Percentiles rank a stretch among this genome's conserved stretches.
phyloP scores from a whole-genome alignment of 371 early-diverging fungal genomes.

The Mortierella sp. region DNA sequence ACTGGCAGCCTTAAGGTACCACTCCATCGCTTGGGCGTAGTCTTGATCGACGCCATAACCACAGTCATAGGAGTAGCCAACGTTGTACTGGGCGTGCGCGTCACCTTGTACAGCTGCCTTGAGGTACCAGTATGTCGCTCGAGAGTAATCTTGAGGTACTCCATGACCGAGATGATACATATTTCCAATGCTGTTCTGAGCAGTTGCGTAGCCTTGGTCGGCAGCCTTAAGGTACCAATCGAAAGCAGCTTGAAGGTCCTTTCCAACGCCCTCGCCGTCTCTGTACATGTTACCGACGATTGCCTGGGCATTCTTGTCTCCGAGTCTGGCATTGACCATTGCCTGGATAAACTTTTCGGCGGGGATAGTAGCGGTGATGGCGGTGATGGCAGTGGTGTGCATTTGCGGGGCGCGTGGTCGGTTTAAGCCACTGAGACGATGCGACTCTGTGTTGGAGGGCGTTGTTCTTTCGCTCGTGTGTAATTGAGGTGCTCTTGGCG shows the following conservation, averaged over 20 bases:
- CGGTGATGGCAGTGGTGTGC: not conserved
- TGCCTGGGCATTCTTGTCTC: not conserved
- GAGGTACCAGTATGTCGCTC: constrained; percentile 66
- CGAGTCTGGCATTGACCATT: not conserved
- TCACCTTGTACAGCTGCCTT: constrained; percentile 70
- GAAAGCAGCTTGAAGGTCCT: too few species aligned
- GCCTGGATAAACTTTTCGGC: too few species aligned
- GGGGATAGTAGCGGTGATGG: too few species aligned
- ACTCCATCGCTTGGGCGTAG: not conserved
- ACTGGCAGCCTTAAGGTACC: constrained; percentile 15
- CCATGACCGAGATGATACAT: too few species aligned
- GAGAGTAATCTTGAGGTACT: too few species aligned
- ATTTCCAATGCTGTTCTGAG: too few species aligned
- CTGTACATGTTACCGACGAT: too few species aligned
- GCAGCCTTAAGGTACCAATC: too few species aligned
- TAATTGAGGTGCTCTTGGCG: too few species aligned
- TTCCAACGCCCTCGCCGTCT: too few species aligned
- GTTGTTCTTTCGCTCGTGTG: not conserved
- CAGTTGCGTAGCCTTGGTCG: too few species aligned
- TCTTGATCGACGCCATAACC: constrained; percentile 11
- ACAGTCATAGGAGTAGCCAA: not conserved
- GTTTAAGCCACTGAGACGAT: not conserved
- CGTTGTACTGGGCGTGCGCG: constrained; percentile 67
- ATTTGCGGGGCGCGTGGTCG: not conserved
- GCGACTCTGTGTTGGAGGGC: not conserved